These are phyloP conservation scores for Thamnidium elegans DNA, from an alignment of 192 early-diverging fungal species.

Conservation along the genomic window DNA sequence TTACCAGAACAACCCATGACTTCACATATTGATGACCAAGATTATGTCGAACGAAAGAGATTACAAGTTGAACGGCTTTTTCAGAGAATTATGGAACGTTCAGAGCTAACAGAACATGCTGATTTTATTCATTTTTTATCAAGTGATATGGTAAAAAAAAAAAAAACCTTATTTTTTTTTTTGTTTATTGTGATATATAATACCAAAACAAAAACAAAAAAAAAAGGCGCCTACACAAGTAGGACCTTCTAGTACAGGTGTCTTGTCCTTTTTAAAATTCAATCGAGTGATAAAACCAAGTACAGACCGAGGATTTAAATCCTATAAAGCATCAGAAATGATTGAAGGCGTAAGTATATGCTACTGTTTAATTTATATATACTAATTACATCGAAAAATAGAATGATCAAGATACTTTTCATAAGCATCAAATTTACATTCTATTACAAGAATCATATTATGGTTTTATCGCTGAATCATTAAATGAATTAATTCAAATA, in stretches of 20 bases:
- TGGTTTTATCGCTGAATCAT: slow-evolving; percentile 18
- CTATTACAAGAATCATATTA: slow-evolving; percentile 27
- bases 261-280: slow-evolving; percentile 45
- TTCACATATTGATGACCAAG: slow-evolving; percentile 49
- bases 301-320: slow-evolving; percentile 41
- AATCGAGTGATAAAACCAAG: slow-evolving; percentile 45
- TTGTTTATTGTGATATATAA: neutral
- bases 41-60: slow-evolving; percentile 53
- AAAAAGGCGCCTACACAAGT: slow-evolving; percentile 44
- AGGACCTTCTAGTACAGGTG: slow-evolving; percentile 37
- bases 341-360: slow-evolving; percentile 42
- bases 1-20: slow-evolving; percentile 43
- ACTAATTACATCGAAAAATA: neutral
- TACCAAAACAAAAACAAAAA: neutral
- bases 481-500: slow-evolving; percentile 7
- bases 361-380: neutral
- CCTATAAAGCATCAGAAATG: slow-evolving; percentile 44
- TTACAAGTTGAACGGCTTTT: slow-evolving; percentile 46
- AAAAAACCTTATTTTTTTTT: slow-evolving; percentile 3
- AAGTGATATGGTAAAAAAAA: slow-evolving; percentile 57
- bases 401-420: slow-evolving; percentile 27
- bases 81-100: slow-evolving; percentile 38
- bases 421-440: slow-evolving; percentile 32
- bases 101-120: slow-evolving; percentile 35
- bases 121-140: slow-evolving; percentile 50